phyloP scores from a whole-genome alignment of 176 grass and related monocot genomes.

The Thinopyrum elongatum region DNA sequence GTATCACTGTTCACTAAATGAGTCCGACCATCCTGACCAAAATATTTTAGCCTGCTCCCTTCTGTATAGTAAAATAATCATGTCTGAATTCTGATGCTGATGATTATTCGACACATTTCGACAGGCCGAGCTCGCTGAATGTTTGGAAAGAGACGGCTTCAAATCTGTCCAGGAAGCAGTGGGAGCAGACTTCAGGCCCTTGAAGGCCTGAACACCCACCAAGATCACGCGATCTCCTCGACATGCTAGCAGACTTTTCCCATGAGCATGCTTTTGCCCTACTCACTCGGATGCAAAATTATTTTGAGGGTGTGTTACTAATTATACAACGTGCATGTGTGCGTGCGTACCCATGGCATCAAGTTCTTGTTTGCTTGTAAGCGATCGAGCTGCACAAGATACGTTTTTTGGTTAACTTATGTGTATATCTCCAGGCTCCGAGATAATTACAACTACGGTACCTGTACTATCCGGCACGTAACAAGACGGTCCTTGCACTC shows the following conservation, averaged over 20 bases:
- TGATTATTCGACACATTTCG: slow-evolving; percentile 5
- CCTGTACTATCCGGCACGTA: no score
- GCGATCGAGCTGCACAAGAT: no score
- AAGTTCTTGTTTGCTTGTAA: no score
- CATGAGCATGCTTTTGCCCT: slow-evolving; percentile 5
- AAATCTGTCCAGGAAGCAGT: slow-evolving; percentile 91
- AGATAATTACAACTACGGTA: no score
- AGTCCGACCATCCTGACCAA: neutral
- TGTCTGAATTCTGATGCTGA: slow-evolving; percentile 3
- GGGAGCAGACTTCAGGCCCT: slow-evolving; percentile 59
- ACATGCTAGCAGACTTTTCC: slow-evolving; percentile 23
- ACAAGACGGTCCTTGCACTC: no score
- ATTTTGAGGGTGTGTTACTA: slow-evolving; percentile 23
- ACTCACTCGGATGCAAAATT: neutral
- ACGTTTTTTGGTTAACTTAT: no score
- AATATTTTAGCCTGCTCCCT: neutral
- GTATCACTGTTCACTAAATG: neutral
- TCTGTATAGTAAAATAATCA: neutral
- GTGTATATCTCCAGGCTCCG: no score
- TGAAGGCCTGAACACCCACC: slow-evolving; percentile 29
- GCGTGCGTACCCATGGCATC: no score
- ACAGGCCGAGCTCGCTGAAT: slow-evolving; percentile 72
- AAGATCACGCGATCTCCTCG: neutral
- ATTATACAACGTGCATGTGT: neutral
- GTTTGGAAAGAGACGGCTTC: slow-evolving; percentile 91